Percentiles rank a stretch among this genome's conserved stretches.
These are phyloP conservation scores for Mortierella sp. DNA, from an alignment of 371 early-diverging fungal species.

Conservation along the genomic window DNA sequence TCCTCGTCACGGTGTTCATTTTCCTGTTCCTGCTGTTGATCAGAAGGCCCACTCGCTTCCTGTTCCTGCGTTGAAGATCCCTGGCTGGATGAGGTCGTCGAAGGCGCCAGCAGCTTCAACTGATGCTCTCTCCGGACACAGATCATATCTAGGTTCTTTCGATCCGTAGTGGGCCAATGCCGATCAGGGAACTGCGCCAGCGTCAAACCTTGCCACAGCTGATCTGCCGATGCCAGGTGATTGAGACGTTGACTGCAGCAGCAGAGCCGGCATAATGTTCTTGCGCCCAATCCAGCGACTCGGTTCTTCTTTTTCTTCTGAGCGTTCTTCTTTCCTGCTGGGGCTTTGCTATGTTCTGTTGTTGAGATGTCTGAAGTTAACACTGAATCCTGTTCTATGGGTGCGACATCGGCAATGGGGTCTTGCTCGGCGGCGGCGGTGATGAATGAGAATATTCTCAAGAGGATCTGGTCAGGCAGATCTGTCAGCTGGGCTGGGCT, in stretches of 20 bases:
- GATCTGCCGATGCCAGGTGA: slow-evolving; percentile 54
- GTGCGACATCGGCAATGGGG: neutral
- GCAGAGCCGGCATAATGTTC: slow-evolving; percentile 45
- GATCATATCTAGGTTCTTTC: slow-evolving; percentile 36
- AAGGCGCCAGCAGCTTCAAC: slow-evolving; percentile 16
- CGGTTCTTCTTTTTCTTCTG: slow-evolving; percentile 18
- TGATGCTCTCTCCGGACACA: slow-evolving; percentile 40
- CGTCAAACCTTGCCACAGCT: slow-evolving; percentile 51
- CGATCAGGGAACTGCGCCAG: slow-evolving; percentile 41
- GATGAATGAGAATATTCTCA: slow-evolving; percentile 9
- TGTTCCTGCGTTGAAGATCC: neutral
- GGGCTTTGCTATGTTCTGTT: neutral
- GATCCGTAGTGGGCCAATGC: slow-evolving; percentile 51
- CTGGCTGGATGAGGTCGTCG: neutral
- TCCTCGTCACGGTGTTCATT: slow-evolving; percentile 3
- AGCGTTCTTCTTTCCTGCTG: neutral
- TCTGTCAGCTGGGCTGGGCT: slow-evolving; percentile 1
- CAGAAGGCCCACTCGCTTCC: neutral
- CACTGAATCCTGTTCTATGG: neutral
- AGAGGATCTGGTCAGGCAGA: slow-evolving; percentile 16
- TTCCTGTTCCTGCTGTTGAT: neutral
- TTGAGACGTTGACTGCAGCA: slow-evolving; percentile 47
- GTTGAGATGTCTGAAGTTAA: neutral
- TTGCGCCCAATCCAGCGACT: slow-evolving; percentile 34
- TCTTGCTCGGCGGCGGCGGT: neutral